Conservation (phyloP, 768 basidiomycete species). For the Candolleomyces aberdarensis region DNA sequence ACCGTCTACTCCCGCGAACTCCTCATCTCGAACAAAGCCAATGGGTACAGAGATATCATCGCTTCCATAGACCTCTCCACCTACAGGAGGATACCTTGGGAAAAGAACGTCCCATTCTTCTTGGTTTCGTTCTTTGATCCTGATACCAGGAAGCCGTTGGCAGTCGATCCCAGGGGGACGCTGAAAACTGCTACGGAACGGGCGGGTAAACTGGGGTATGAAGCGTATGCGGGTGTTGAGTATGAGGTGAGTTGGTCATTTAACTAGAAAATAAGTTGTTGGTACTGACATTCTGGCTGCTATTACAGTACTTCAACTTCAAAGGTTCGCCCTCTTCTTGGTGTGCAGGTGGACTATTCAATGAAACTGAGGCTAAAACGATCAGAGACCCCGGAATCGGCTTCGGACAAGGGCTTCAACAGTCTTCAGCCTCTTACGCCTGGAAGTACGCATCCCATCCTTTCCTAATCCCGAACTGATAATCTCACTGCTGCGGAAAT, state of each 20-base stretch:
- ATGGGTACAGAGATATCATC: constrained; percentile 88
- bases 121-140: constrained; percentile 89
- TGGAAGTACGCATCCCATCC: constrained; percentile 63
- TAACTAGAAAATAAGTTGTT: neutral
- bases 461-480: neutral
- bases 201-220: constrained; percentile 45
- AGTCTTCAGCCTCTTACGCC: constrained; percentile 80
- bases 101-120: constrained; percentile 90
- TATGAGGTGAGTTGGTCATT: constrained; percentile 65
- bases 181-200: constrained; percentile 56
- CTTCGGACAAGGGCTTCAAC: constrained; percentile 74
- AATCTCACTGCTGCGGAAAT: neutral
- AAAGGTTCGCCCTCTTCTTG: constrained; percentile 49
- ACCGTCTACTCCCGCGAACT: constrained; percentile 80
- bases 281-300: constrained; percentile 9
- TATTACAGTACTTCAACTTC: constrained; percentile 78
- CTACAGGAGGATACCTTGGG: constrained; percentile 89
- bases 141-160: constrained; percentile 70
- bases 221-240: constrained; percentile 85
- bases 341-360: neutral
- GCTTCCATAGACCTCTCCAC: constrained; percentile 86
- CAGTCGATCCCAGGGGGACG: constrained; percentile 85
- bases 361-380: neutral
- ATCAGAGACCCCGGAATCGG: constrained; percentile 68
- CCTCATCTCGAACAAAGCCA: constrained; percentile 84